These are phyloP conservation scores for Striga asiatica DNA, from an alignment of 257 asterid species.

Conservation along the genomic window DNA sequence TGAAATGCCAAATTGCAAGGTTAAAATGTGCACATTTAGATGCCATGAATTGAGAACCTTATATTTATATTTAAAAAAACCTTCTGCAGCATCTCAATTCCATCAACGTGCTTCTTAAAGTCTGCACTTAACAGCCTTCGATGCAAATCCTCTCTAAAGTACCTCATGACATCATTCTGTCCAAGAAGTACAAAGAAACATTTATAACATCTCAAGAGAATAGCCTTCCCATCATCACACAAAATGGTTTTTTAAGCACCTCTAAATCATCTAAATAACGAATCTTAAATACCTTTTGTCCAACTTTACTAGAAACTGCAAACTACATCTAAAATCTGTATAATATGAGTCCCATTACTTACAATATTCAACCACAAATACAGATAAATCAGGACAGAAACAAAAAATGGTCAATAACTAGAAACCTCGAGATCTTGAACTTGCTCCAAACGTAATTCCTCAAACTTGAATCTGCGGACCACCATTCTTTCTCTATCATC, in stretches of 20 bases:
- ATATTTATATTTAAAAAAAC: slow-evolving; percentile 23
- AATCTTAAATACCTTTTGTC: not conserved
- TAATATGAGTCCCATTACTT: not conserved
- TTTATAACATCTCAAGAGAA: slow-evolving; percentile 11
- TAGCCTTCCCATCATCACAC: not conserved
- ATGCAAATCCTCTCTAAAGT: slow-evolving; percentile 91
- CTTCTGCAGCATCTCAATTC: slow-evolving; percentile 97
- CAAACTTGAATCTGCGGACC: slow-evolving; percentile 86
- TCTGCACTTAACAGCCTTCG: slow-evolving; percentile 78
- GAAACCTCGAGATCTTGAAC: slow-evolving; percentile 97
- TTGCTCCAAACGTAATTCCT: slow-evolving; percentile 88
- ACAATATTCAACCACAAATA: not conserved
- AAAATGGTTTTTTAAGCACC: slow-evolving; percentile 4
- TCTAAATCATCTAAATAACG: not conserved
- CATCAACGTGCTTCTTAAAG: slow-evolving; percentile 98
- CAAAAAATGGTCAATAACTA: slow-evolving; percentile 2
- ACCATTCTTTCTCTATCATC: slow-evolving; percentile 86
- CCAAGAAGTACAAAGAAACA: slow-evolving; percentile 10
- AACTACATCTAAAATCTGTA: not conserved
- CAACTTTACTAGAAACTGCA: not conserved
- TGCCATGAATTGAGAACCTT: not conserved
- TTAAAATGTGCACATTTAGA: slow-evolving; percentile 16
- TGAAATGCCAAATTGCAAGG: slow-evolving; percentile 26
- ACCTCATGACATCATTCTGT: slow-evolving; percentile 84
- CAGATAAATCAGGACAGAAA: not conserved